phyloP scores from a whole-genome alignment of 2,329 filamentous ascomycete species.

The Drechslerella dactyloides region DNA sequence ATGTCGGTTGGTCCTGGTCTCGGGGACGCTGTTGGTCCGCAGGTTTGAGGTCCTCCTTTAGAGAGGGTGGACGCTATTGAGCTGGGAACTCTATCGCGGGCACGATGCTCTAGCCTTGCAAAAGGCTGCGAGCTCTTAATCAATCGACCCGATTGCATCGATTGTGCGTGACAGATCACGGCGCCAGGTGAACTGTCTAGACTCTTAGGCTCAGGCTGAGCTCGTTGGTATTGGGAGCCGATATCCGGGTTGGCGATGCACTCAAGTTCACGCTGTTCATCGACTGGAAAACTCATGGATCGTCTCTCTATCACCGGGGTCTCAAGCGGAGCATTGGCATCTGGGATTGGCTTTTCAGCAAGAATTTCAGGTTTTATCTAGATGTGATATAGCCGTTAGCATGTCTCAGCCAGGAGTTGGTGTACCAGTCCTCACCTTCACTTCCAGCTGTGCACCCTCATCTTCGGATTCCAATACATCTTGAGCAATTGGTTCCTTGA shows the following conservation, averaged over 20 bases:
- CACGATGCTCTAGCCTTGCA: too few relatives aligned
- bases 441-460: neutral
- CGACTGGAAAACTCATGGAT: neutral
- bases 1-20: too few relatives aligned
- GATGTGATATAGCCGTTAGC: neutral
- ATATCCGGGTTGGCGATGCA: neutral
- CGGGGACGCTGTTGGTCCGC: neutral
- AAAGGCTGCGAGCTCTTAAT: too few relatives aligned
- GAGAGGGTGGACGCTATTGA: too few relatives aligned
- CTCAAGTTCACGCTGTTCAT: neutral
- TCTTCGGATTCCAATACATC: neutral
- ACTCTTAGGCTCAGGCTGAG: neutral
- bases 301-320: slow-evolving; percentile 1
- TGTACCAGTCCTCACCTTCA: neutral
- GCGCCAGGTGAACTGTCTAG: too few relatives aligned
- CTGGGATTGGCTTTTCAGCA: slow-evolving; percentile 4
- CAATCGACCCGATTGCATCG: too few relatives aligned
- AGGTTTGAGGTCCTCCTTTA: neutral
- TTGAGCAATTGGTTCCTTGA: neutral
- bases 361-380: slow-evolving; percentile 8
- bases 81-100: too few relatives aligned
- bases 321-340: neutral
- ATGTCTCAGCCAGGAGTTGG: too few relatives aligned
- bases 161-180: too few relatives aligned
- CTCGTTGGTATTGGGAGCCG: neutral